phyloP scores from a whole-genome alignment of 2,329 filamentous ascomycete species.

The Sclerotinia trifoliorum region DNA sequence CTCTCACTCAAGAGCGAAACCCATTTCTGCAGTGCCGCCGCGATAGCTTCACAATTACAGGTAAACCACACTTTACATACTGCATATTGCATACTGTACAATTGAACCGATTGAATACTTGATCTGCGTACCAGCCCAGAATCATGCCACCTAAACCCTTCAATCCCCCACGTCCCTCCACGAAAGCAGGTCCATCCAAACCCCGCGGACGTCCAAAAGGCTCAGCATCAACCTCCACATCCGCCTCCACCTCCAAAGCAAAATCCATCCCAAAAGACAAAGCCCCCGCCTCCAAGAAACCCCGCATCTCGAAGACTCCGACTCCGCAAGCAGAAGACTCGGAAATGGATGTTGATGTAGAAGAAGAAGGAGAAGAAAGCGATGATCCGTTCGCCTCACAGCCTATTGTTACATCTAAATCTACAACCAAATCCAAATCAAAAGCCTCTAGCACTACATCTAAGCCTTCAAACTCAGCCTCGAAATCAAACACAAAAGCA shows the following conservation, averaged over 20 bases:
- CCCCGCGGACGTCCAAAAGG: slow-evolving; percentile 9
- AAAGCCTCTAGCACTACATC: not conserved
- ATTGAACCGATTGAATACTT: not conserved
- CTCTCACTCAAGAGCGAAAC: not conserved
- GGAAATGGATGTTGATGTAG: not conserved
- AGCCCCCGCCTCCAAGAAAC: not conserved
- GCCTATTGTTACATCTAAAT: not conserved
- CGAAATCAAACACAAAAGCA: not conserved
- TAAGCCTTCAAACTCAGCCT: not conserved
- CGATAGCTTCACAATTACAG: not conserved
- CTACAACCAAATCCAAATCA: slow-evolving; percentile 1
- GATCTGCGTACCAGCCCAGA: not conserved
- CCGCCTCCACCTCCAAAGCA: slow-evolving; percentile 13
- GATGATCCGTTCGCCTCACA: slow-evolving; percentile 12
- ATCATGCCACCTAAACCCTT: slow-evolving; percentile 39
- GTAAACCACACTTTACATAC: too few relatives aligned
- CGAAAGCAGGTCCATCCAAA: slow-evolving; percentile 23
- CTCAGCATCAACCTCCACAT: slow-evolving; percentile 21
- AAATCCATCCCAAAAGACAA: slow-evolving; percentile 5
- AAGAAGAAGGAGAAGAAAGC: not conserved
- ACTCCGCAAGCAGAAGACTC: not conserved
- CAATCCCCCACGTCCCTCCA: slow-evolving; percentile 35
- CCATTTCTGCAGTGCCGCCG: not conserved
- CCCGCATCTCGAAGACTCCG: not conserved
- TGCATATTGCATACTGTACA: not conserved